Evolutionary conservation across 345 rosid species (phyloP), one percentile per base, ranked within the genome.

Genomic region (Dovyalis caffra): DNA sequence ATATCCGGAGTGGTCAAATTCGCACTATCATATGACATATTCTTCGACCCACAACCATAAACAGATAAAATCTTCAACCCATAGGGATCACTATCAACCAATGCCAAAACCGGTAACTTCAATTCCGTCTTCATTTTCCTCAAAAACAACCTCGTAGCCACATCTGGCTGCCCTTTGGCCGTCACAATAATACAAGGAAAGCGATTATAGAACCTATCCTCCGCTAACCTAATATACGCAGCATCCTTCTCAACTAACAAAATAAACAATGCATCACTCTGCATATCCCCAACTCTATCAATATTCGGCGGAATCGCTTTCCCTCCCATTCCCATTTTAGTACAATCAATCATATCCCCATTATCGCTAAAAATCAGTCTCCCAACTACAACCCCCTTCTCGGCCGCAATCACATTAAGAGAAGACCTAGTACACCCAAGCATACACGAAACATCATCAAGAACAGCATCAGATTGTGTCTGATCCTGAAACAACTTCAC

Each of bases 401-500:
- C 97, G 0, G 98, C 71, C 1, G 98, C 99, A 20, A 95, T 83
- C 26, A 93, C 98, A n/a, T 93, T 95, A 74, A 95, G 97, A 49
- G 96, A 90, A 34, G 98, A 91, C 23, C 98, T 84, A 63, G 98
- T 95, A 68, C 98, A 95, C 1, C 98, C 93, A 4, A 95, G 86
- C 88, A 95, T 91, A 80, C 99, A 95, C 1, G 99, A 92, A 20
- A 95, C 99, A 29, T 93, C 99, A 64, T 93, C 98, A 31, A 93
- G 79, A 66, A 93, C 92, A 21, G 93, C 79, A 70, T 93, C 99
- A 65, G 98, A 90, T 64, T 95, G 98, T 5, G 88, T 79, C 92
- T 95, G 99, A 90, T 95, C 99, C 85, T 95, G 99, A 84, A 95
- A 95, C 71, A 95, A 94, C 85, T 95, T 93, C 60, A 93, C 99